Evolutionary conservation across 139 green algal species (phyloP).

Genomic region (Penium margaritaceum): DNA sequence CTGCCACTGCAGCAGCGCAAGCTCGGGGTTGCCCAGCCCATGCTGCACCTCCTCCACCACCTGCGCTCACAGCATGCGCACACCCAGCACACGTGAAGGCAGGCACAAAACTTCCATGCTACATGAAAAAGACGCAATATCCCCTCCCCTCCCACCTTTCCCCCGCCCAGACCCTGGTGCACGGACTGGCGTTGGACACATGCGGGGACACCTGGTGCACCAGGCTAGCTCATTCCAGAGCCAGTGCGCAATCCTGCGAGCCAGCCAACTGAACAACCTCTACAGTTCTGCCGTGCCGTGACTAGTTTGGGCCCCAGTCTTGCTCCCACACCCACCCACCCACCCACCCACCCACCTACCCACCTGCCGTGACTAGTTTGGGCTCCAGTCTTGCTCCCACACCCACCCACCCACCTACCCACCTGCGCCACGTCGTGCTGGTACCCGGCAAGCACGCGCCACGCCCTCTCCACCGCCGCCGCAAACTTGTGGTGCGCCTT

Average conservation of each 20-base stretch:
- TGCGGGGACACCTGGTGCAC: not conserved
- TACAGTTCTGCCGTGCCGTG: no score
- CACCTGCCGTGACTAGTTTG: no score
- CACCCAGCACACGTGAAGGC: not conserved
- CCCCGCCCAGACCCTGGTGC: no score
- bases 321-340: no score
- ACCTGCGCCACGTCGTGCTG: not conserved
- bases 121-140: no score
- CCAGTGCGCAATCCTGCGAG: no score
- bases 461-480: conserved; percentile 17
- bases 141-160: no score
- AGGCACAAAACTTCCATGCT: no score
- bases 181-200: not conserved
- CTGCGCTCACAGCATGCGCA: not conserved
- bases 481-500: conserved; percentile 35
- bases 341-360: no score
- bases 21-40: conserved; percentile 64
- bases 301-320: no score
- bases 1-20: conserved; percentile 76
- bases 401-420: not conserved
- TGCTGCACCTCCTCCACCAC: conserved; percentile 62
- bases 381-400: not conserved
- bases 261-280: no score
- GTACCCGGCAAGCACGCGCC: conserved; percentile 28
- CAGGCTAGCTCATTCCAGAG: not conserved